These are phyloP conservation scores for Dendrostoma leiphaemia DNA, from an alignment of 2,329 filamentous ascomycete species.

Conservation along the genomic window DNA sequence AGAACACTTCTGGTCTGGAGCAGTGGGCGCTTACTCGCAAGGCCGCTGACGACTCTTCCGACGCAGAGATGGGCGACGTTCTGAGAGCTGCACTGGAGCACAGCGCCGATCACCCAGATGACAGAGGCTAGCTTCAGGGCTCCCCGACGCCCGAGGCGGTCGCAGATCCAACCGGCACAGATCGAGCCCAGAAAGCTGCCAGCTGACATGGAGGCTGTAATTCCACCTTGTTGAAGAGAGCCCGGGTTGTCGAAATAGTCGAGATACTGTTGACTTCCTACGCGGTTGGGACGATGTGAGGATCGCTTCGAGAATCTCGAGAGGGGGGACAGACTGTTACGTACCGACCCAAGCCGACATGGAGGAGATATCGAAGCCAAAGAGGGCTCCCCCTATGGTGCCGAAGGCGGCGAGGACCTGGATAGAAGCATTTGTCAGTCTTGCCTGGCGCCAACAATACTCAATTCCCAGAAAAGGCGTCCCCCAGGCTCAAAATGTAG, in stretches of 20 bases:
- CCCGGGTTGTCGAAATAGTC: slow-evolving; percentile 14
- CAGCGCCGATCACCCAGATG: slow-evolving; percentile 37
- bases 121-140: slow-evolving; percentile 49
- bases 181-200: slow-evolving; percentile 65
- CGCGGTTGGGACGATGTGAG: too few relatives aligned
- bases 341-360: slow-evolving; percentile 63
- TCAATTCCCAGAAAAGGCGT: neutral
- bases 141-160: slow-evolving; percentile 47
- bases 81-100: slow-evolving; percentile 29
- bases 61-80: slow-evolving; percentile 70
- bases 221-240: slow-evolving; percentile 60
- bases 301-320: too few relatives aligned
- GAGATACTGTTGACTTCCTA: slow-evolving; percentile 38
- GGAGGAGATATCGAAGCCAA: slow-evolving; percentile 76
- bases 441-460: too few relatives aligned
- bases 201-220: slow-evolving; percentile 72
- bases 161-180: slow-evolving; percentile 48
- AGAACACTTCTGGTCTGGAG: neutral
- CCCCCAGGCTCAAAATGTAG: neutral
- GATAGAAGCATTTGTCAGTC: neutral
- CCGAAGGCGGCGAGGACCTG: slow-evolving; percentile 10
- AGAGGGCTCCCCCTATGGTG: slow-evolving; percentile 61
- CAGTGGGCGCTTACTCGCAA: slow-evolving; percentile 38
- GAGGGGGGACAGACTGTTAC: neutral
- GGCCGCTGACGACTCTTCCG: slow-evolving; percentile 68